Evolutionary conservation across 352 stramenopile genomes (phyloP).

Genomic region (Pythium diclinum): DNA sequence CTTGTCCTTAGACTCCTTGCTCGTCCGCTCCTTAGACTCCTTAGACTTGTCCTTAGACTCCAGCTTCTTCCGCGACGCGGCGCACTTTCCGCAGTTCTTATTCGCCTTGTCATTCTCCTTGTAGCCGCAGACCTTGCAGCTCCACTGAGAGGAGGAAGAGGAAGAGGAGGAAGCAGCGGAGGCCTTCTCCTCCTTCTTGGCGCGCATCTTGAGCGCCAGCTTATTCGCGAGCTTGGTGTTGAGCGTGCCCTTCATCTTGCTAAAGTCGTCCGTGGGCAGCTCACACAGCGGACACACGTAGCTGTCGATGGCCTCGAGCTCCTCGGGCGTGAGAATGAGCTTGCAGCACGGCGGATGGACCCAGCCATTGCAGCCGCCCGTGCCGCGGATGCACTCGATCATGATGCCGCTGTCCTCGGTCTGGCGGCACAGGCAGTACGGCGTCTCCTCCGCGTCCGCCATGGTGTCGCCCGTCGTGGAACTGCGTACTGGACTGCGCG

Average conservation of each 20-base stretch:
- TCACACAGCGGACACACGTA: constrained; percentile 88
- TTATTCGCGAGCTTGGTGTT: constrained; percentile 80
- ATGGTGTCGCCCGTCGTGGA: constrained; percentile 24
- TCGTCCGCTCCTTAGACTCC: constrained; percentile 11
- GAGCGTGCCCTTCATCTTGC: constrained; percentile 45
- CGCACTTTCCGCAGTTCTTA: constrained; percentile 33
- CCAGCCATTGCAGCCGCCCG: constrained; percentile 89
- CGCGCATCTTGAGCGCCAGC: constrained; percentile 43
- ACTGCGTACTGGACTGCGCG: not conserved
- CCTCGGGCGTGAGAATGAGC: constrained; percentile 79
- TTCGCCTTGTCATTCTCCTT: constrained; percentile 44
- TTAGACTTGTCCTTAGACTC: constrained; percentile 13
- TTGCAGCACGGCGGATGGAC: constrained; percentile 88
- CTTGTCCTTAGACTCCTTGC: constrained; percentile 5
- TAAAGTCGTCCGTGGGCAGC: constrained; percentile 61
- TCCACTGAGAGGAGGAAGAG: constrained; percentile 26
- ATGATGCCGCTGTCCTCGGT: constrained; percentile 86
- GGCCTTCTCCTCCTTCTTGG: constrained; percentile 34
- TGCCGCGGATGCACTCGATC: constrained; percentile 91
- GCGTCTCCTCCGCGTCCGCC: constrained; percentile 37
- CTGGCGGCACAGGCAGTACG: constrained; percentile 87
- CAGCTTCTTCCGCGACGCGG: constrained; percentile 19
- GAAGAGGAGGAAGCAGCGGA: not conserved
- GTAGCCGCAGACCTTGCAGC: constrained; percentile 40
- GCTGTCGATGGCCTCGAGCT: constrained; percentile 79